These are phyloP conservation scores for Aspergillus clavatus DNA, from an alignment of 2,329 filamentous ascomycete species.

Conservation along the genomic window DNA sequence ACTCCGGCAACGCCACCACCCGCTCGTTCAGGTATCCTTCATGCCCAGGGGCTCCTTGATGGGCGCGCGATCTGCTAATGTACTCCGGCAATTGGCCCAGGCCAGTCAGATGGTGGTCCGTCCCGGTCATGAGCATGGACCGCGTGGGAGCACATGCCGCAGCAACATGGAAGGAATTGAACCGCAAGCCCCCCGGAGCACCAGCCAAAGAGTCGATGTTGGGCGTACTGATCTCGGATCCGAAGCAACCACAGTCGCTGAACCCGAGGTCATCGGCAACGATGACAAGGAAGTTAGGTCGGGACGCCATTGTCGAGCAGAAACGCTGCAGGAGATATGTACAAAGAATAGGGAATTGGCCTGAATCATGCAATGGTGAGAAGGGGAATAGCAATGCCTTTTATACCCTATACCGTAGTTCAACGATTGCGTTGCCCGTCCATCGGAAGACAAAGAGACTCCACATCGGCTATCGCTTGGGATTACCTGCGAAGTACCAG, in stretches of 20 bases:
- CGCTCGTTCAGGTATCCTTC: conserved; percentile 34
- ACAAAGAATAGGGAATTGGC: too few relatives aligned
- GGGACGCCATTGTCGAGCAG: neutral
- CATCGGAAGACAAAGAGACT: neutral
- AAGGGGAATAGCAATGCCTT: neutral
- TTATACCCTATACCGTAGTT: neutral
- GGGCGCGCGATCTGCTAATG: conserved; percentile 17
- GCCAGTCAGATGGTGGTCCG: conserved; percentile 31
- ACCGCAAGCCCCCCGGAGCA: conserved; percentile 43
- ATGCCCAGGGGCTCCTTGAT: conserved; percentile 27
- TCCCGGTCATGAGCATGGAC: conserved; percentile 34
- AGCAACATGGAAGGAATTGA: conserved; percentile 57
- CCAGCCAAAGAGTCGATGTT: conserved; percentile 48
- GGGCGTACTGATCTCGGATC: conserved; percentile 53
- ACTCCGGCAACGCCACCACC: conserved; percentile 33
- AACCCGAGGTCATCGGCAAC: conserved; percentile 46
- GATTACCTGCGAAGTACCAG: neutral
- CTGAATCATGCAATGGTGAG: too few relatives aligned
- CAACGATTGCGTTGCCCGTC: neutral
- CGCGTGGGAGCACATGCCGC: conserved; percentile 50
- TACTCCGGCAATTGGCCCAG: conserved; percentile 29
- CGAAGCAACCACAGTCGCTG: conserved; percentile 51
- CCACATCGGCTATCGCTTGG: neutral
- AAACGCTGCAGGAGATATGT: too few relatives aligned
- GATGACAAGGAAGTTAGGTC: conserved; percentile 26